Percentiles rank a stretch among this genome's conserved stretches.
Conservation (phyloP, 75 land plant genomes). For the Azolla pinnata region DNA sequence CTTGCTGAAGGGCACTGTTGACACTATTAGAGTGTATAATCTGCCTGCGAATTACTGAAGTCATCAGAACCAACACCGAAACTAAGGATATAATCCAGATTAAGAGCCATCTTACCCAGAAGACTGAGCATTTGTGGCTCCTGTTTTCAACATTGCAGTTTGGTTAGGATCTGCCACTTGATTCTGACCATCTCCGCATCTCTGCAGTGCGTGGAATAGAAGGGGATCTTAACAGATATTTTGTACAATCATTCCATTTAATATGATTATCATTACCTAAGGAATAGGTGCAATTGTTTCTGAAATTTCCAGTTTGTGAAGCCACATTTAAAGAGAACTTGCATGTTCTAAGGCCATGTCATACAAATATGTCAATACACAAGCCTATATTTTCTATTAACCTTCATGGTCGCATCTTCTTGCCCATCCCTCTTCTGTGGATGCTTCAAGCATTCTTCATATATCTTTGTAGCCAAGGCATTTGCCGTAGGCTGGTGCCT, state of each 20-base stretch:
- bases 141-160: slow-evolving; percentile 39
- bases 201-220: slow-evolving; percentile 54
- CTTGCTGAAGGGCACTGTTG: slow-evolving; percentile 70
- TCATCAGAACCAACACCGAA: too few relatives aligned
- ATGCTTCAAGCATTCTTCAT: slow-evolving; percentile 77
- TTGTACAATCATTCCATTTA: too few relatives aligned
- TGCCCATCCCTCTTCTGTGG: slow-evolving; percentile 70
- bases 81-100: background rate
- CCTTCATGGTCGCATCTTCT: slow-evolving; percentile 77
- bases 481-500: slow-evolving; percentile 58
- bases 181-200: slow-evolving; percentile 47
- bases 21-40: slow-evolving; percentile 68
- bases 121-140: slow-evolving; percentile 32
- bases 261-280: too few relatives aligned
- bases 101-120: slow-evolving; percentile 29
- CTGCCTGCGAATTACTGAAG: too few relatives aligned
- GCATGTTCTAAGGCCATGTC: background rate
- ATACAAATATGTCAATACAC: slow-evolving; percentile 6
- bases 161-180: slow-evolving; percentile 47
- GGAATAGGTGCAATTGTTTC: background rate
- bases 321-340: background rate
- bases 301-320: too few relatives aligned
- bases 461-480: slow-evolving; percentile 79
- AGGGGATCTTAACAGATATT: too few relatives aligned
- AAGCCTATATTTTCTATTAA: slow-evolving; percentile 14